Evolutionary conservation across 2,329 filamentous ascomycete species (phyloP).

Genomic region (Pochonia chlamydosporia): DNA sequence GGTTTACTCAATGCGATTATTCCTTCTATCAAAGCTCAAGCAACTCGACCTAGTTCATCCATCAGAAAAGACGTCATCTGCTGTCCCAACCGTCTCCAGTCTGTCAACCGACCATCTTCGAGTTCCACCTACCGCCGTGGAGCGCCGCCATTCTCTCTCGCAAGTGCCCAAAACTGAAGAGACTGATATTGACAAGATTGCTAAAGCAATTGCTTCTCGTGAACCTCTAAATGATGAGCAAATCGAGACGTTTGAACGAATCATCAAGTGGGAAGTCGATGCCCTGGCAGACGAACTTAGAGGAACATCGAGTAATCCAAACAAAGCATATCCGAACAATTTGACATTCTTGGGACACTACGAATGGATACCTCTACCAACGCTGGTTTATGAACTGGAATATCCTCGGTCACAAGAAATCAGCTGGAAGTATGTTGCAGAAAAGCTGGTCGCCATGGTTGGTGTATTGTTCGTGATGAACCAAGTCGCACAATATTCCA

Average conservation of each 20-base stretch:
- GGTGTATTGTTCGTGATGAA: conserved; percentile 75
- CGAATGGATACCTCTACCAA: conserved; percentile 70
- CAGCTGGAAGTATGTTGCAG: conserved; percentile 68
- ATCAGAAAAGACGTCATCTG: conserved; percentile 34
- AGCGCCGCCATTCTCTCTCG: conserved; percentile 35
- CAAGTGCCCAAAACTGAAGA: conserved; percentile 31
- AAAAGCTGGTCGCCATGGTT: conserved; percentile 65
- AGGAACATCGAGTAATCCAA: conserved; percentile 49
- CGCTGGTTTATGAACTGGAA: conserved; percentile 72
- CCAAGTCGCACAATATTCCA: conserved; percentile 68
- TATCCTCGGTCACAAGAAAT: conserved; percentile 65
- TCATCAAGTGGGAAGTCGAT: conserved; percentile 63
- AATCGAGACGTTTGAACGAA: conserved; percentile 55
- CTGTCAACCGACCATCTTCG: conserved; percentile 41
- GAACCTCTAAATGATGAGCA: conserved; percentile 57
- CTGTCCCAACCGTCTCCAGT: conserved; percentile 32
- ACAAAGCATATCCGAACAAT: conserved; percentile 61
- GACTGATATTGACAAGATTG: conserved; percentile 53
- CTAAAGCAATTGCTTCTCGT: conserved; percentile 54
- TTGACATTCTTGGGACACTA: conserved; percentile 59
- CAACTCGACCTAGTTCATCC: conserved; percentile 51
- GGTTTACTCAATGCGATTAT: conserved; percentile 44
- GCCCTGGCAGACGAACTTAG: conserved; percentile 58
- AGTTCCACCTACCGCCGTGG: conserved; percentile 33
- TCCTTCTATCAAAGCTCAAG: conserved; percentile 44